These are phyloP conservation scores for Melastoma malabathricum DNA, from an alignment of 345 rosid genomes.

Conservation along the genomic window DNA sequence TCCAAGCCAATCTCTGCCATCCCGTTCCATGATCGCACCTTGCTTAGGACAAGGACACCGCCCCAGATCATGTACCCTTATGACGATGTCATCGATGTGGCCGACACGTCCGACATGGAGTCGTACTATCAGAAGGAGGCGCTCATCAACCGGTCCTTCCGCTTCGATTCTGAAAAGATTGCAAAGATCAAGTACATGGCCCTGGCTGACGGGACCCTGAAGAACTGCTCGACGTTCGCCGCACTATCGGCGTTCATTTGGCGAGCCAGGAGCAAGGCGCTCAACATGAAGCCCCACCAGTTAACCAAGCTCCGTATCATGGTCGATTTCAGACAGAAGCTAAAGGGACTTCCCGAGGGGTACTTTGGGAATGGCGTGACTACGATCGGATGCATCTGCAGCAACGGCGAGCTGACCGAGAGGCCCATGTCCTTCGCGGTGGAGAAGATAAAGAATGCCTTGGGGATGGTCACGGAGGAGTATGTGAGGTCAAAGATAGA, in stretches of 20 bases:
- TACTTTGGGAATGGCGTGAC: slow-evolving; percentile 9
- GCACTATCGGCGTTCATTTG: slow-evolving; percentile 6
- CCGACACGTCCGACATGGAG: slow-evolving; percentile 14
- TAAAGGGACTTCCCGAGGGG: not conserved
- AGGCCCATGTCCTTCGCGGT: slow-evolving; percentile 7
- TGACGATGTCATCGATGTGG: slow-evolving; percentile 12
- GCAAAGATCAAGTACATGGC: slow-evolving; percentile 5
- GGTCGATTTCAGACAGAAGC: slow-evolving; percentile 8
- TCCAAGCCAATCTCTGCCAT: slow-evolving; percentile 12
- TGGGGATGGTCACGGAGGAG: slow-evolving; percentile 7
- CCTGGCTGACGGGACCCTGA: slow-evolving; percentile 4
- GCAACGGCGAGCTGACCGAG: slow-evolving; percentile 8
- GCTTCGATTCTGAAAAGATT: not conserved
- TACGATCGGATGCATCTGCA: slow-evolving; percentile 1
- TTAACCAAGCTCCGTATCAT: slow-evolving; percentile 8
- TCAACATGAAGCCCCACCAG: slow-evolving; percentile 7
- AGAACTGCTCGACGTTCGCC: slow-evolving; percentile 7
- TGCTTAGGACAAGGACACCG: slow-evolving; percentile 15
- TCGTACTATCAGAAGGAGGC: slow-evolving; percentile 2
- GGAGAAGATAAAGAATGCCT: slow-evolving; percentile 6
- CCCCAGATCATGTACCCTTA: slow-evolving; percentile 13
- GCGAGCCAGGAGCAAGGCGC: slow-evolving; percentile 7
- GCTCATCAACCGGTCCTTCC: not conserved
- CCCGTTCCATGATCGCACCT: slow-evolving; percentile 19
- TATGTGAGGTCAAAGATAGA: slow-evolving; percentile 12